Percentiles rank a stretch among this genome's conserved stretches.
Conservation (phyloP, 257 asterid species). For the Solanum bukasovii region DNA sequence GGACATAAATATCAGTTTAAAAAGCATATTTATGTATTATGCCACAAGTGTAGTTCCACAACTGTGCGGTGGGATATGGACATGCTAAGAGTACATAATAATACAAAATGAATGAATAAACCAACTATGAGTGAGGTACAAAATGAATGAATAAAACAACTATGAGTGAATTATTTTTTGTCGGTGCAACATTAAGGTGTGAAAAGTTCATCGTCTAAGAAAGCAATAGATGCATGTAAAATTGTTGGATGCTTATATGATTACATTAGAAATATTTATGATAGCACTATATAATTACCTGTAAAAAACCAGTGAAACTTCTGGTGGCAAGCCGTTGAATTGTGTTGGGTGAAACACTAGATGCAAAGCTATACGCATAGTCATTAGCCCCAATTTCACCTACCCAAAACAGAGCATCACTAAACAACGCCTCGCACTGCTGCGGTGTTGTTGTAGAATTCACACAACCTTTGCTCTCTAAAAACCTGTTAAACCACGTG, state of each 20-base stretch:
- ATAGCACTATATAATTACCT: conserved; percentile 25
- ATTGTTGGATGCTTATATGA: background rate
- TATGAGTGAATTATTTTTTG: background rate
- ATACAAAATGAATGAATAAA: background rate
- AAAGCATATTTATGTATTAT: background rate
- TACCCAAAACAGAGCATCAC: conserved; percentile 60
- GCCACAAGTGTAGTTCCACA: background rate
- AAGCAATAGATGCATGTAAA: background rate
- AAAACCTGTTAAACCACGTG: conserved; percentile 34
- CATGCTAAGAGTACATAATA: background rate
- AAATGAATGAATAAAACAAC: background rate
- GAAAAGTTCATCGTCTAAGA: background rate
- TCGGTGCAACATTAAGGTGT: background rate
- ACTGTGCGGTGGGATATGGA: background rate
- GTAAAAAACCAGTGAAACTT: conserved; percentile 35
- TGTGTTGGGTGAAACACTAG: conserved; percentile 29
- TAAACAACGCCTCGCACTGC: conserved; percentile 29
- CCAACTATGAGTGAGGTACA: background rate
- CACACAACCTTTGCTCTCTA: conserved; percentile 43
- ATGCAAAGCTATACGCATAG: conserved; percentile 57
- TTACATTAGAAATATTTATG: background rate
- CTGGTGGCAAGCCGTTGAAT: conserved; percentile 52
- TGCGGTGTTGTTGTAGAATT: conserved; percentile 12
- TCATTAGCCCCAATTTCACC: conserved; percentile 79
- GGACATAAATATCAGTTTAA: background rate